Percentiles rank a stretch among this genome's conserved stretches.
phyloP scores from a whole-genome alignment of 2,329 filamentous ascomycete species.

The Venturia carpophila region DNA sequence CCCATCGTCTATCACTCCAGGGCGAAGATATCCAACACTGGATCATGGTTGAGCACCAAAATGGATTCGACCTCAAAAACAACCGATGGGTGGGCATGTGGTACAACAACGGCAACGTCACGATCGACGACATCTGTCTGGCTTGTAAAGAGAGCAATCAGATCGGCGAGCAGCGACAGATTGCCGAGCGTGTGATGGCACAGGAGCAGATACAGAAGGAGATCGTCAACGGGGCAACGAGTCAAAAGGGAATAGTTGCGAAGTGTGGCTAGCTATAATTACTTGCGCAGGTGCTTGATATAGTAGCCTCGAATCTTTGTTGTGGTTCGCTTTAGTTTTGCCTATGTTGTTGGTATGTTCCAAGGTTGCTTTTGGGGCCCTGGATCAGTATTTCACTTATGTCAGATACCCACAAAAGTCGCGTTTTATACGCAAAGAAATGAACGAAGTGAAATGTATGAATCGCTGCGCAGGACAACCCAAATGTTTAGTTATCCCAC shows the following conservation, averaged over 20 bases:
- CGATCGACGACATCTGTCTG: constrained; percentile 10
- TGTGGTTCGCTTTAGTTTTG: background rate
- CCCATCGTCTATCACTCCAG: constrained; percentile 1
- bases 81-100: constrained; percentile 3
- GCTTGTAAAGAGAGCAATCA: constrained; percentile 2
- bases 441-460: too few relatives aligned
- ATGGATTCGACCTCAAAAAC: background rate
- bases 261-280: background rate
- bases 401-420: background rate
- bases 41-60: constrained; percentile 7
- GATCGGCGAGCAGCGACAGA: background rate
- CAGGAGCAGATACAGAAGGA: background rate
- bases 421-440: too few relatives aligned
- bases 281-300: background rate
- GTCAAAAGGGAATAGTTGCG: background rate
- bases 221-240: background rate
- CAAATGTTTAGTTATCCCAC: too few relatives aligned
- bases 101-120: constrained; percentile 10
- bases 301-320: background rate
- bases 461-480: too few relatives aligned
- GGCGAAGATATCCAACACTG: constrained; percentile 8
- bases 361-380: background rate
- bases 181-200: background rate
- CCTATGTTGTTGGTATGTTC: background rate
- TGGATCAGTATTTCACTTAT: too few relatives aligned